Evolutionary conservation across 164 flowering plant genomes (phyloP).

Genomic region (Vitis amurensis): DNA sequence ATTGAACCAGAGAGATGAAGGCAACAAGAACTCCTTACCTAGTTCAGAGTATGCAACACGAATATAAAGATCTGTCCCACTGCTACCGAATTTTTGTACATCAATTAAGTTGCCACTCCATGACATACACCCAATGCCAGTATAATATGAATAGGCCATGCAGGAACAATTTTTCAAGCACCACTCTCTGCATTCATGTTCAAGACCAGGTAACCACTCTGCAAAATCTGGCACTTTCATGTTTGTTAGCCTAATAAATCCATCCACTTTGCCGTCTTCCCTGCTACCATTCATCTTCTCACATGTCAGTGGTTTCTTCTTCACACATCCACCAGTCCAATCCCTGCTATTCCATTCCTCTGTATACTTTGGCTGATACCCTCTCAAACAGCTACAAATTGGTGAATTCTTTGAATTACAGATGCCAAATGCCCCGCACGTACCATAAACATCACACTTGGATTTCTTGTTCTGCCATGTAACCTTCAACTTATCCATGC

Average conservation of each 20-base stretch:
- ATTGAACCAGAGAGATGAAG: no score
- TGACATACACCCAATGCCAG: conserved; percentile 49
- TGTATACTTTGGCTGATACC: conserved; percentile 31
- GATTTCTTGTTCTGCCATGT: no score
- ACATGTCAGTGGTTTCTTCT: conserved; percentile 35
- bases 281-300: conserved; percentile 12
- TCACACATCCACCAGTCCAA: conserved; percentile 43
- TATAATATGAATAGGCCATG: conserved; percentile 38
- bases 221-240: conserved; percentile 49
- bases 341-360: conserved; percentile 37
- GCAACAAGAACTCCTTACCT: no score
- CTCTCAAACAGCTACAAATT: background rate
- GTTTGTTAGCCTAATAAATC: conserved; percentile 21
- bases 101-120: conserved; percentile 42
- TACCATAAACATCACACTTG: conserved; percentile 27
- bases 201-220: conserved; percentile 2
- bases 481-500: no score
- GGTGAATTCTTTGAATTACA: conserved; percentile 11
- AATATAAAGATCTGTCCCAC: conserved; percentile 39
- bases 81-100: conserved; percentile 20
- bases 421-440: conserved; percentile 30
- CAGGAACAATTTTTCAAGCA: conserved; percentile 66
- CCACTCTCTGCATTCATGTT: conserved; percentile 25
- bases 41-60: conserved; percentile 20
- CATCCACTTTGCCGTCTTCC: conserved; percentile 26